Base-by-base conservation (phyloP, 2,329 filamentous ascomycete genomes). In the Fusarium sp. region DNA sequence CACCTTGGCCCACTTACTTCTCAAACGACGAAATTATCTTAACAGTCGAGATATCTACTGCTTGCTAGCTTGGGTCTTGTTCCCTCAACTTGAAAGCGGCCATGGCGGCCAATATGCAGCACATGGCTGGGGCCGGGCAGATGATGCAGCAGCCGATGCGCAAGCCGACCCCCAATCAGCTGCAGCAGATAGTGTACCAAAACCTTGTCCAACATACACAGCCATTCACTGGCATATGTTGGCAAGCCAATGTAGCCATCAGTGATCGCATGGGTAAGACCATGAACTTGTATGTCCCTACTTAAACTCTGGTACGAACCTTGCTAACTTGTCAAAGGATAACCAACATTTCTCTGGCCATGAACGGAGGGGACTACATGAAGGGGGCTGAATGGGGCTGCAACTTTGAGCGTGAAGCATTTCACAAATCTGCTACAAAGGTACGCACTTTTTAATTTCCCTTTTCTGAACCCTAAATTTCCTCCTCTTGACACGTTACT, bases 91-190 rank as follows among this genome's bases (percentile, higher is more conserved):
- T 58, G 49, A 65, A 65, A 70, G 85, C 85, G 84, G 86, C 86
- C 82, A 90, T 90, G 88, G 88, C 88, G 83, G 88, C 86, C 79
- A 90, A 89, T 76, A 87, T 90, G 82, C 86, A 86, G 80, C 88
- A 88, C 77, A 89, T 90, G 87, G 84, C 82, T 79, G 82, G 81
- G 69, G 83, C 81, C 73, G 84, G 82, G 80, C 83, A 83, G 66
- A 85, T 86, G 81, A 83, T 86, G 80, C 82, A 83, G 76, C 82
- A 84, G 70, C 84, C 85, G 69, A 79, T 83, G 75, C 81, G 82
- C 69, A 79, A 80, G 54, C 77, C 78, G 48, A 75, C 74, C 58
- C 60, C 47, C 22, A 71, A 75, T 47, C 81, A 83, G 69, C 73
- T 84, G 28, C 83, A 84, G 56, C 79, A 83, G 45, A 74, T 82